Evolutionary conservation across 495 filamentous ascomycete species (phyloP), one percentile per base, ranked within the genome.

Genomic region (Hyphodiscus hymeniophilus): DNA sequence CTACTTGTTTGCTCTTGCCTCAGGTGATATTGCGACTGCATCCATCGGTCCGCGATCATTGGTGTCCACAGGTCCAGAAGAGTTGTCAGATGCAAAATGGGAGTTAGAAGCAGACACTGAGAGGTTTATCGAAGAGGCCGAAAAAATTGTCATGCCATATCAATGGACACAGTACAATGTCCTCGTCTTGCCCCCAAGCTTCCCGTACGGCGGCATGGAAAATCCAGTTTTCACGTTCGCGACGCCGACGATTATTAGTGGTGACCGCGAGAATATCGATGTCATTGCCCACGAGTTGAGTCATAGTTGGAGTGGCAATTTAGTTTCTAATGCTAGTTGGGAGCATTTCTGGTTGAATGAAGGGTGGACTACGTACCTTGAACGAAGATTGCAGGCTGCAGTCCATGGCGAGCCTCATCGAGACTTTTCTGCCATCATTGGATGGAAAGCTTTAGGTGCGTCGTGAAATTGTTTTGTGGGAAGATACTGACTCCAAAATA

Each of bases 341-440:
- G 89, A 96, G 63, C 90, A 98, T 58, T 96, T 95, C 69, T 97
- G 90, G 90, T 64, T 97, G 45, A 96, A 96, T 55, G 90, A 95
- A 62, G 89, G 89, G 26, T 97, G 91, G 91, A 95, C 90, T 2
- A 85, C 81, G 7, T 95, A 97, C 60, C 77, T 96, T 7, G 92
- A 98, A 65, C 77, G 91, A 40, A 75, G 91, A 35, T 82, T 88
- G 47, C 65, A 73, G 45, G 78, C 77, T 2, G 66, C 67, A 12
- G 60, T 86, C 28, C 89, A 95, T 53, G 87, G 88, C 23, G 83
- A 92, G 51, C 63, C 85, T 2, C 79, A 94, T 55, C 84, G 91
- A 50, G 83, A 95, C 64, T 96, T 98, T 63, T 92, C 86, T 4
- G 81, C 91, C 48, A 92, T 98, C 47, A 91, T 94, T 52, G 85